phyloP scores from a whole-genome alignment of 2,329 filamentous ascomycete species.

The Aspergillus flavus region DNA sequence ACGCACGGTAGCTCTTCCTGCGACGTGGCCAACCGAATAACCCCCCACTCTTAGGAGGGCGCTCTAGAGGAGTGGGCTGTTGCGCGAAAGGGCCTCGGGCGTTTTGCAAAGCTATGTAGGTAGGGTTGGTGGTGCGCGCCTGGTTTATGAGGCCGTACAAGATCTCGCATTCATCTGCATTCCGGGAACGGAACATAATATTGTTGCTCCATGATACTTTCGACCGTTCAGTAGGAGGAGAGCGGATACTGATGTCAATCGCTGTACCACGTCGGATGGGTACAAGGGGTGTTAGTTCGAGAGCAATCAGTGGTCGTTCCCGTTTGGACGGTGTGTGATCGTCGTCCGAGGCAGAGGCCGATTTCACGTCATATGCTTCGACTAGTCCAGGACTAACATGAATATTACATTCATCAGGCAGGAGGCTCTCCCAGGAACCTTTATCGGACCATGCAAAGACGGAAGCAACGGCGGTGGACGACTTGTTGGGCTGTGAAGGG shows the following conservation, averaged over 20 bases:
- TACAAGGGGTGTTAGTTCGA: constrained; percentile 89
- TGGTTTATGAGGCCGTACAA: constrained; percentile 87
- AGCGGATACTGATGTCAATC: constrained; percentile 91
- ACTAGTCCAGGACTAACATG: constrained; percentile 66
- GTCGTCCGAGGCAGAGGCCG: constrained; percentile 33
- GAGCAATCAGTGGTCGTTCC: constrained; percentile 60
- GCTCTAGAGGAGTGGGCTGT: constrained; percentile 56
- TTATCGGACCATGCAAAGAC: constrained; percentile 67
- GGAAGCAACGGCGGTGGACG: constrained; percentile 59
- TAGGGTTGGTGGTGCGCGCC: constrained; percentile 87
- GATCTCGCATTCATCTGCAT: constrained; percentile 73
- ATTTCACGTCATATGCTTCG: constrained; percentile 62
- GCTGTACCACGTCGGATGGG: constrained; percentile 87
- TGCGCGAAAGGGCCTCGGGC: constrained; percentile 63
- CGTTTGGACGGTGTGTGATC: constrained; percentile 25
- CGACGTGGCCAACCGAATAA: constrained; percentile 56
- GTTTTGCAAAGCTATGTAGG: constrained; percentile 78
- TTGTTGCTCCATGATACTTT: constrained; percentile 72
- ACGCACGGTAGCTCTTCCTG: constrained; percentile 59
- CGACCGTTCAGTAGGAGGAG: constrained; percentile 74
- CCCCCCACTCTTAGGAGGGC: constrained; percentile 41
- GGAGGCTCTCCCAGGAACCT: constrained; percentile 62
- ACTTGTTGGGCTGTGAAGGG: constrained; percentile 48
- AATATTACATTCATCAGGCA: constrained; percentile 65
- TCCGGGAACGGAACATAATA: constrained; percentile 86